Conservation (phyloP, 177 flowering plant species). For the Vitis hybrid region DNA sequence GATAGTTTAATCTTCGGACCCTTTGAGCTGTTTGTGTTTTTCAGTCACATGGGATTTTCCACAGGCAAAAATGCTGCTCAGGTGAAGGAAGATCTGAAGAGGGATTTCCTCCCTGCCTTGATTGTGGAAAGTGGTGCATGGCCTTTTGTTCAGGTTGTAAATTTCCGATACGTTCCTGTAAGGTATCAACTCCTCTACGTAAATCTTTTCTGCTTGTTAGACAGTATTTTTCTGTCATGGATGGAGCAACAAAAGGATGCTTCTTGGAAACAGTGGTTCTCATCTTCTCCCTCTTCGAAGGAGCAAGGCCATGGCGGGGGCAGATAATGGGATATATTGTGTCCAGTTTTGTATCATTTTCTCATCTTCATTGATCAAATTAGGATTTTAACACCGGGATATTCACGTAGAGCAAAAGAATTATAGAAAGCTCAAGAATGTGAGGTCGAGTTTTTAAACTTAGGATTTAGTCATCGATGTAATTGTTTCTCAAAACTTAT, state of each 20-base stretch:
- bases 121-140: conserved; percentile 77
- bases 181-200: conserved; percentile 85
- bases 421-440: too few relatives aligned
- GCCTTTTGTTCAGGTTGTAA: conserved; percentile 78
- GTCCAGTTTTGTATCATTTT: not conserved
- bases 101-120: conserved; percentile 88
- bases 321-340: not conserved
- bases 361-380: not conserved
- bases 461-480: too few relatives aligned
- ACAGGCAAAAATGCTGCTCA: conserved; percentile 57
- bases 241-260: conserved; percentile 91
- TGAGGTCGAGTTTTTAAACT: too few relatives aligned
- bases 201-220: conserved; percentile 80
- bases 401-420: too few relatives aligned
- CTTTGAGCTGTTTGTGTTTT: conserved; percentile 64
- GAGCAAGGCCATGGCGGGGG: conserved; percentile 22
- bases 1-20: conserved; percentile 85
- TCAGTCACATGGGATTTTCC: conserved; percentile 82
- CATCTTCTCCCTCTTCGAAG: conserved; percentile 25
- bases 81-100: conserved; percentile 81
- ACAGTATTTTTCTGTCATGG: conserved; percentile 87
- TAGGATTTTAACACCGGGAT: too few relatives aligned
- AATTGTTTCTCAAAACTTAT: too few relatives aligned
- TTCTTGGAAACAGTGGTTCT: conserved; percentile 67
- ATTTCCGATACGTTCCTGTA: conserved; percentile 81